Conservation (phyloP, 352 stramenopile genomes). For the Phytophthora brassicae region DNA sequence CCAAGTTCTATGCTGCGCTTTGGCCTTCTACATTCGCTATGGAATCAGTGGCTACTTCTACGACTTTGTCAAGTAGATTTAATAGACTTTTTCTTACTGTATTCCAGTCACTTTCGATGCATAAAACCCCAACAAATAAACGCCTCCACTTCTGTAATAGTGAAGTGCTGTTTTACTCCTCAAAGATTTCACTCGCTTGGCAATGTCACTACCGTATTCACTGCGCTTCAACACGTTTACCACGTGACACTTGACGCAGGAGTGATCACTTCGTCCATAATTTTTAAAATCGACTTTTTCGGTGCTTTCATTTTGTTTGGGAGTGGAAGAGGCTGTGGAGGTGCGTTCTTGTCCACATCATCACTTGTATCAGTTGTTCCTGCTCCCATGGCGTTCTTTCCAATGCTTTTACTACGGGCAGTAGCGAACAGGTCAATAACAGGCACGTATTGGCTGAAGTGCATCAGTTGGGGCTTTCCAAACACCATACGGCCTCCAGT, state of each 20-base stretch:
- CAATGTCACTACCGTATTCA: not conserved
- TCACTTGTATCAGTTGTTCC: not conserved
- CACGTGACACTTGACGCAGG: slow-evolving; percentile 42
- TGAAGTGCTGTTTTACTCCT: slow-evolving; percentile 9
- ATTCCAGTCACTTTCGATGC: too few relatives aligned
- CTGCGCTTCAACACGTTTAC: slow-evolving; percentile 18
- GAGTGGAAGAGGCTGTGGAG: slow-evolving; percentile 30
- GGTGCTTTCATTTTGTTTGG: slow-evolving; percentile 50
- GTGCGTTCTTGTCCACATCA: slow-evolving; percentile 14
- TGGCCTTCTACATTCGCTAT: slow-evolving; percentile 88
- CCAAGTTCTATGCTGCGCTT: slow-evolving; percentile 65
- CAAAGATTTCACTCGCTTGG: not conserved
- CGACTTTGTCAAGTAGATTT: slow-evolving; percentile 80
- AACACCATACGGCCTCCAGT: slow-evolving; percentile 46
- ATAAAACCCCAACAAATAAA: slow-evolving; percentile 21
- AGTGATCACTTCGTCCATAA: slow-evolving; percentile 36
- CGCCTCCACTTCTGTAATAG: not conserved
- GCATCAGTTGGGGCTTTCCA: slow-evolving; percentile 46
- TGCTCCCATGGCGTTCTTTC: not conserved
- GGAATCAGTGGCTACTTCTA: slow-evolving; percentile 87
- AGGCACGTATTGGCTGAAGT: slow-evolving; percentile 36
- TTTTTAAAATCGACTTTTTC: slow-evolving; percentile 61
- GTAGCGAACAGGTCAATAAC: slow-evolving; percentile 48
- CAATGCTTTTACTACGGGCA: slow-evolving; percentile 37
- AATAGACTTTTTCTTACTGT: slow-evolving; percentile 3